phyloP scores from a whole-genome alignment of 2,329 filamentous ascomycete genomes.

The Colletotrichum sp. region DNA sequence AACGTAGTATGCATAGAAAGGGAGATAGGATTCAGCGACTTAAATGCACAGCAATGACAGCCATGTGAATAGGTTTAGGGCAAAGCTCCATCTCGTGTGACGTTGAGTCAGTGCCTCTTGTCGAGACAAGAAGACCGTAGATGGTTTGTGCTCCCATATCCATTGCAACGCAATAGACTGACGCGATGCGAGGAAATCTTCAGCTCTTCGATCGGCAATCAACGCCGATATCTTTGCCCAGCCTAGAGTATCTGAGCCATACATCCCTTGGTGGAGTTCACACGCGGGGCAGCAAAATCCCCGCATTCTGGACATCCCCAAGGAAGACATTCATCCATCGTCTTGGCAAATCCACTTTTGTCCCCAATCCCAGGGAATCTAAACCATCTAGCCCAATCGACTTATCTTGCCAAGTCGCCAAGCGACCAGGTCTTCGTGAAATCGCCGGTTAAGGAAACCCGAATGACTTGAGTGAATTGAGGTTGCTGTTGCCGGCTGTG shows the following conservation, averaged over 20 bases:
- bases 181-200: not conserved
- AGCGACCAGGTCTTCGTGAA: not conserved
- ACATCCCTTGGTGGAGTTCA: not conserved
- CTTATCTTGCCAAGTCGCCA: not conserved
- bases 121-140: not conserved
- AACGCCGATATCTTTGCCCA: not conserved
- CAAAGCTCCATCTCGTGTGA: not conserved
- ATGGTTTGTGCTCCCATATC: not conserved
- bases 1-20: not conserved
- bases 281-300: not conserved
- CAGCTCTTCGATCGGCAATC: not conserved
- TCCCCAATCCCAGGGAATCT: not conserved
- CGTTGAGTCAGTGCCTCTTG: accelerated
- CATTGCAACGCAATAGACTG: not conserved
- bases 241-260: not conserved
- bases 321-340: not conserved
- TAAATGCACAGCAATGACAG: not conserved
- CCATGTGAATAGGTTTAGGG: not conserved
- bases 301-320: not conserved
- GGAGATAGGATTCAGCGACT: not conserved
- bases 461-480: not conserved
- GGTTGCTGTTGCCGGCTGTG: not conserved
- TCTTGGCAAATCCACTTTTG: not conserved
- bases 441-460: not conserved
- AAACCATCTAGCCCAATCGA: not conserved